Base-by-base conservation (phyloP, 805 yeast genomes). In the Saturnispora zaruensis region DNA sequence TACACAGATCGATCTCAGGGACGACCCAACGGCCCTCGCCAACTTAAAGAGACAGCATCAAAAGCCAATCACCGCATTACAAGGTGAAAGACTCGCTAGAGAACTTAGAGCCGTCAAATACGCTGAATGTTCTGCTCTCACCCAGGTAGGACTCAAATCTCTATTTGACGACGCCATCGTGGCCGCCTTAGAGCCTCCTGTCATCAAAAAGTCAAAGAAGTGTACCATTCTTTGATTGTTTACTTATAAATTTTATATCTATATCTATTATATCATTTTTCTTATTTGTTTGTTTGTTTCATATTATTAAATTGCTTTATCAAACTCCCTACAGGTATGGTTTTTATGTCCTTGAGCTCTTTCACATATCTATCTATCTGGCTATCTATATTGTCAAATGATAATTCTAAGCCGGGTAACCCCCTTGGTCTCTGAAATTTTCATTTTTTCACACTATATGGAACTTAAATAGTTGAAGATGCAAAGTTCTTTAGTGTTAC, bases 101-200 rank as follows among this genome's bases (percentile, higher is more conserved):
- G 97, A 91, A 60, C 76, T 90, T 60, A 84, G 93, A 57, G 98
- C 97, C 16, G 96, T 93, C 46, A 90, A 91, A 69, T 91, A 91
- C 69, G 96, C 91, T 42, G 99, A 91, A 71, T 91, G 99, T 70
- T 90, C 97, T 9, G 99, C 99, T 8, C 77, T 93, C 64, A 93
- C 97, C 46, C 99, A 91, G 71, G 82, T 89, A 66, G 99, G 99
- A 13, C 78, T 93, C 67, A 93, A 91, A 72, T 89, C 95, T 58
- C 96, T 91, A n/a, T 91, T 91, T 70, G 98, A 93, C 66, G 97
- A 89, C 71, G 98, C 98, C 24, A 93, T 93, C 52, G 97, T 93
- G 45, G 97, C 98, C 46, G 97, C 98, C 25, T 77, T 93, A 56
- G 98, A 91, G 66, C 98, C 98, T 45, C 97, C 98, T 25, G 93